Evolutionary conservation across 176 grass and related monocot genomes (phyloP).

Genomic region (Carex myosuroides): DNA sequence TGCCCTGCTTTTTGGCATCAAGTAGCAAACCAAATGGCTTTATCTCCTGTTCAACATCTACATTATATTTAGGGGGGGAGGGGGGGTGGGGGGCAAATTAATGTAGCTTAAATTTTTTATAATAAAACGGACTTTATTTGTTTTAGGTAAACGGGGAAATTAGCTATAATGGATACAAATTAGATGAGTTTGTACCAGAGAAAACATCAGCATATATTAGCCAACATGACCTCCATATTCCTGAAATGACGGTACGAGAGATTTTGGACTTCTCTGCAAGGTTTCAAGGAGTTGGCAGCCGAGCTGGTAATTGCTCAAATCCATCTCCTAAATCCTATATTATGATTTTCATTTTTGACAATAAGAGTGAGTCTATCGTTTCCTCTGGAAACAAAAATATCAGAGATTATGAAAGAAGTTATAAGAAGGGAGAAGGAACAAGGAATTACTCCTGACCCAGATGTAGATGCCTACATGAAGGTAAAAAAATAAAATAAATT

Average conservation of each 20-base stretch:
- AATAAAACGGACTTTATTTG: background rate
- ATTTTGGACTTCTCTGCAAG: constrained; percentile 59
- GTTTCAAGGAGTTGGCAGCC: constrained; percentile 56
- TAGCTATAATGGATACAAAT: constrained; percentile 46
- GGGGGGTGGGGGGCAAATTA: background rate
- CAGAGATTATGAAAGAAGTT: constrained; percentile 65
- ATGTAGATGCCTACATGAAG: constrained; percentile 94
- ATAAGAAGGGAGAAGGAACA: constrained; percentile 66
- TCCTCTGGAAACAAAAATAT: constrained; percentile 20
- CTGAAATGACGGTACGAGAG: constrained; percentile 74
- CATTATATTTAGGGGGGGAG: background rate
- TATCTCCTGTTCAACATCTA: background rate
- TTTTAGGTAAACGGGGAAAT: constrained; percentile 41
- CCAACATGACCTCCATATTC: constrained; percentile 51
- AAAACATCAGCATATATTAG: constrained; percentile 65
- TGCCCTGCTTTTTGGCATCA: background rate
- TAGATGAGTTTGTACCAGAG: constrained; percentile 49
- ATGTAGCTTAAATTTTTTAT: background rate
- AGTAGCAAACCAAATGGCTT: background rate
- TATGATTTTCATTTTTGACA: background rate
- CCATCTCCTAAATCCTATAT: background rate
- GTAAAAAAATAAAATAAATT: constrained; percentile 15
- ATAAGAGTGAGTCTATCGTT: background rate
- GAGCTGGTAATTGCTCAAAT: constrained; percentile 42
- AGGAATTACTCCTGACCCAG: constrained; percentile 53